Percentiles rank a stretch among this genome's conserved stretches.
phyloP scores from a whole-genome alignment of 208 protist genomes.

The Crithidia bombi region DNA sequence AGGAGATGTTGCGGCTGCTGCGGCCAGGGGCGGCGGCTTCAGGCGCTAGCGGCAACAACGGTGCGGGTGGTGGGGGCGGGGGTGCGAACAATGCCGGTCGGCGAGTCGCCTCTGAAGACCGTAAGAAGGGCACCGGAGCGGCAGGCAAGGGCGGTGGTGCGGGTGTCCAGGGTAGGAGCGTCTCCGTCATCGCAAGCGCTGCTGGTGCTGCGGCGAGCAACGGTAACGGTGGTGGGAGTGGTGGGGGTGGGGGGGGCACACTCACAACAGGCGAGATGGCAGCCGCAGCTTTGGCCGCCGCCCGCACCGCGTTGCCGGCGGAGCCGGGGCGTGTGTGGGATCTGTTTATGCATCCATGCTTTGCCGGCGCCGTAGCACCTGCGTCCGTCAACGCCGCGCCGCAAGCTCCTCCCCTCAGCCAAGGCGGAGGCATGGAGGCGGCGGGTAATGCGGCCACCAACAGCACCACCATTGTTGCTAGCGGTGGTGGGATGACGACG shows the following conservation, averaged over 20 bases:
- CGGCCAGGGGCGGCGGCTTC: slow-evolving; percentile 1
- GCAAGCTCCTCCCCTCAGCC: too few relatives aligned
- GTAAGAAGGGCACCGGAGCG: slow-evolving; percentile 10
- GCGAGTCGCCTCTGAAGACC: background rate
- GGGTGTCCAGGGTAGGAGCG: background rate
- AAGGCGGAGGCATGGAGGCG: too few relatives aligned
- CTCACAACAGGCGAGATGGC: background rate
- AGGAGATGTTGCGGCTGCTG: slow-evolving; percentile 22
- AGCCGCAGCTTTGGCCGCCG: slow-evolving; percentile 19
- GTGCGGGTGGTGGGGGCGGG: background rate
- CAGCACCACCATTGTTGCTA: too few relatives aligned
- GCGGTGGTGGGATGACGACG: too few relatives aligned
- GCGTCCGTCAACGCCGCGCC: too few relatives aligned
- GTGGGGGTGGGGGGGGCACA: background rate
- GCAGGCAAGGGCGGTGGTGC: slow-evolving; percentile 1
- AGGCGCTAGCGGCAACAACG: background rate
- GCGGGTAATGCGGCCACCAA: too few relatives aligned
- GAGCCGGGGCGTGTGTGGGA: slow-evolving; percentile 25
- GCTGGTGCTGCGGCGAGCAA: background rate
- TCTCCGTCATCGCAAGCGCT: background rate
- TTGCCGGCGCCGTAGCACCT: background rate
- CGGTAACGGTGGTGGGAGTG: slow-evolving; percentile 2
- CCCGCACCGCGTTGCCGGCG: slow-evolving; percentile 12
- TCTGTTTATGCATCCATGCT: slow-evolving; percentile 13
- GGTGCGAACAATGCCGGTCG: background rate